A percentile compares a stretch with the other conserved stretches of the same genome.
phyloP scores from a whole-genome alignment of 345 rosid species.

The Linum trigynum region DNA sequence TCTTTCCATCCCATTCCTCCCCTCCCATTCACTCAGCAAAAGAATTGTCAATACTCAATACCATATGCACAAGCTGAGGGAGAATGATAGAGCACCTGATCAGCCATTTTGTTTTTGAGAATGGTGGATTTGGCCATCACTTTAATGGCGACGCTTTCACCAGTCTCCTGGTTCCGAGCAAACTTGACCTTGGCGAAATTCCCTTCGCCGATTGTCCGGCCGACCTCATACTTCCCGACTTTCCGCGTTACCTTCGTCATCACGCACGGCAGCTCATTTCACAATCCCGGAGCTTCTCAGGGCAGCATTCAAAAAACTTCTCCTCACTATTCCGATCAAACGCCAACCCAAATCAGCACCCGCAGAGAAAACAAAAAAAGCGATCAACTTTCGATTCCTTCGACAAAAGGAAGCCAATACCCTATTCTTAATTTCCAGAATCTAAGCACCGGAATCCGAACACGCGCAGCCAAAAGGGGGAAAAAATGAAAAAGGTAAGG shows the following conservation, averaged over 20 bases:
- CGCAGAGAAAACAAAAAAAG: too few relatives aligned
- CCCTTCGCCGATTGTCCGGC: constrained; percentile 85
- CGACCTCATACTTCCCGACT: constrained; percentile 77
- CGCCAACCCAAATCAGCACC: too few relatives aligned
- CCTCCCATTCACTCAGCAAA: too few relatives aligned
- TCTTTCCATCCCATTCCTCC: background rate
- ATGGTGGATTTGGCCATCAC: constrained; percentile 69
- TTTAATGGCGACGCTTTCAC: constrained; percentile 78
- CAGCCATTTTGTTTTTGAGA: constrained; percentile 78
- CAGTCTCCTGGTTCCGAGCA: constrained; percentile 57
- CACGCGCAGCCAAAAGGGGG: too few relatives aligned
- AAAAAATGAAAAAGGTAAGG: too few relatives aligned
- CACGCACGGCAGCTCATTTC: constrained; percentile 19
- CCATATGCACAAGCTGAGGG: background rate
- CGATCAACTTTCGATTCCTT: too few relatives aligned
- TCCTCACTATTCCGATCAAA: too few relatives aligned
- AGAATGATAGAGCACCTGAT: constrained; percentile 46
- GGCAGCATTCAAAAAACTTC: background rate
- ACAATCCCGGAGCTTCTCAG: background rate
- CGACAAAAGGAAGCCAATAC: too few relatives aligned
- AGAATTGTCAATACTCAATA: too few relatives aligned
- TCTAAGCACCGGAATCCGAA: too few relatives aligned
- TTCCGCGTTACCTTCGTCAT: constrained; percentile 40
- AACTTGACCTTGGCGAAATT: constrained; percentile 94
- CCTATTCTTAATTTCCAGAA: too few relatives aligned